Evolutionary conservation across 1,139 yeast species (phyloP).

Genomic region (Geotrichum carabidarum): DNA sequence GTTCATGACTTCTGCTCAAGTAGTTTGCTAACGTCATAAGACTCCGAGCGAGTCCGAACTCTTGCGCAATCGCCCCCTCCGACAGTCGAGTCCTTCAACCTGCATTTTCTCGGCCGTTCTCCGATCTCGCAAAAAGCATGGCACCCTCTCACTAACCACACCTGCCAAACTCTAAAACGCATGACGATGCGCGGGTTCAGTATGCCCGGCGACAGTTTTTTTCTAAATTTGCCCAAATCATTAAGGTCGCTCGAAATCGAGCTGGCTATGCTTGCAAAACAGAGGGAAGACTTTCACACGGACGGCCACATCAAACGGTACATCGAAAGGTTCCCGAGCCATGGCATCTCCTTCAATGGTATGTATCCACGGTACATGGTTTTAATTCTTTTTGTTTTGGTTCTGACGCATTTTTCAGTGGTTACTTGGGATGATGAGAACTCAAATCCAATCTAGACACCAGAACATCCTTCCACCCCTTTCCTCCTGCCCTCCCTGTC

Average conservation of each 20-base stretch:
- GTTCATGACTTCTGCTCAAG: conserved; percentile 3
- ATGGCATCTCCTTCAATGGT: conserved; percentile 12
- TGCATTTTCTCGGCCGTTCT: conserved; percentile 22
- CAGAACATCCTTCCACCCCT: neutral
- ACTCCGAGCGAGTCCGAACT: conserved; percentile 24
- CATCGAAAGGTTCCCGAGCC: conserved; percentile 7
- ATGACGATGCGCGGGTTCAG: conserved; percentile 26
- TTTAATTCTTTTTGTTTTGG: neutral
- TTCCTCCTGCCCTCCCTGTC: neutral
- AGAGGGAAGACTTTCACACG: conserved; percentile 5
- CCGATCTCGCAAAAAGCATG: conserved; percentile 23
- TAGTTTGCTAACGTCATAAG: conserved; percentile 1
- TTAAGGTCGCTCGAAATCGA: conserved; percentile 19
- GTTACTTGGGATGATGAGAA: conserved; percentile 12
- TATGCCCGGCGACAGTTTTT: conserved; percentile 24
- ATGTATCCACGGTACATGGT: neutral
- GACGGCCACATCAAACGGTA: conserved; percentile 13
- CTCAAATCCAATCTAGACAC: neutral
- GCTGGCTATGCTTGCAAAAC: conserved; percentile 15
- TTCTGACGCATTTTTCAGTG: neutral
- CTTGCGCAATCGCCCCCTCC: conserved; percentile 26
- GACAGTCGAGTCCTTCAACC: conserved; percentile 20
- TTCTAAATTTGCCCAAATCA: conserved; percentile 22
- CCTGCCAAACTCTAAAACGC: conserved; percentile 19
- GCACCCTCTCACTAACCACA: conserved; percentile 24